Evolutionary conservation across 169 alveolate species (phyloP).

Genomic region (Hepatocystis sp.): DNA sequence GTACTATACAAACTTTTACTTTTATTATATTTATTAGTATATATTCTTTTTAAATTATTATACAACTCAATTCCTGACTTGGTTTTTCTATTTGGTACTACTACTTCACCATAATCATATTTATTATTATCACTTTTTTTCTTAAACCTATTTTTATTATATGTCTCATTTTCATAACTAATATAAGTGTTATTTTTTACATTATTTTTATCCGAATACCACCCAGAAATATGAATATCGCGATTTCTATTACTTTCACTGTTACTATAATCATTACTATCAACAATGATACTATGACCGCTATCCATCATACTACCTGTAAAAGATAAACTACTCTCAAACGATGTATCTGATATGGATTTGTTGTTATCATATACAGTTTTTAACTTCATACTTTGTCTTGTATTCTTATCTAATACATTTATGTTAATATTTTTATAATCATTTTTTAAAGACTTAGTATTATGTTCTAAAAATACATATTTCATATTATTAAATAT

Average conservation of each 20-base stretch:
- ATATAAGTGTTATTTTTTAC: not conserved
- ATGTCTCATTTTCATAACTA: not conserved
- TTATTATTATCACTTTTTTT: not conserved
- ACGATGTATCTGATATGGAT: too few relatives aligned
- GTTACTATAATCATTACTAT: not conserved
- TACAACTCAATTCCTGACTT: too few relatives aligned
- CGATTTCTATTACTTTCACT: not conserved
- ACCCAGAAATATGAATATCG: not conserved
- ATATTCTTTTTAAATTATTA: not conserved
- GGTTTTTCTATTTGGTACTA: too few relatives aligned
- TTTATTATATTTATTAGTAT: too few relatives aligned
- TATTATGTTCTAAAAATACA: constrained; percentile 34
- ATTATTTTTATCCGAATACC: not conserved
- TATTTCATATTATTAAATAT: constrained; percentile 65
- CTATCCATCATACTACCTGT: too few relatives aligned
- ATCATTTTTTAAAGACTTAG: constrained; percentile 9
- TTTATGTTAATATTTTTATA: not conserved
- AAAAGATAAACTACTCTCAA: too few relatives aligned
- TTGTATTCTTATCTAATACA: too few relatives aligned
- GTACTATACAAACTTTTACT: too few relatives aligned
- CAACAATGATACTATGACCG: not conserved
- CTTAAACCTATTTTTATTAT: not conserved
- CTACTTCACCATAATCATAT: not conserved
- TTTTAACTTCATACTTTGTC: too few relatives aligned
- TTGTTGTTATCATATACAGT: too few relatives aligned